These are phyloP conservation scores for Meyerozyma athensensis DNA, from an alignment of 1,139 yeast genomes.

Conservation along the genomic window DNA sequence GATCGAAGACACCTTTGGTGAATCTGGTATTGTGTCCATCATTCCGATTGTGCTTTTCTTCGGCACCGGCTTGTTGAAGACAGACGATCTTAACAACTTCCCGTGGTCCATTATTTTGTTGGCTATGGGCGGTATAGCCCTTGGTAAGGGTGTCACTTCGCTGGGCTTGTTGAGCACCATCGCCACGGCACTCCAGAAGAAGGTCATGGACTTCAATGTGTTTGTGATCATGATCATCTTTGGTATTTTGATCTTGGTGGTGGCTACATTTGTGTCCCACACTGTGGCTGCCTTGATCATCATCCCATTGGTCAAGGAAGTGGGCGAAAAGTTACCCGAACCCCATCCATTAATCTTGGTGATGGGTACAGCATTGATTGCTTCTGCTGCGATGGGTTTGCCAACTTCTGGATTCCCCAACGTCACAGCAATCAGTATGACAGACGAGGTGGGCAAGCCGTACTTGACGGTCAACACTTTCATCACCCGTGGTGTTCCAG, in stretches of 20 bases:
- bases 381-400: constrained; percentile 92
- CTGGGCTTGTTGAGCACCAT: constrained; percentile 80
- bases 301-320: constrained; percentile 81
- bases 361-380: constrained; percentile 78
- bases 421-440: constrained; percentile 89
- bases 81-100: constrained; percentile 87
- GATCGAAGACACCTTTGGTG: constrained; percentile 70
- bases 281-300: constrained; percentile 93
- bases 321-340: constrained; percentile 68
- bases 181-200: constrained; percentile 61
- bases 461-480: constrained; percentile 80
- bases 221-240: constrained; percentile 70
- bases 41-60: constrained; percentile 80
- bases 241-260: constrained; percentile 70
- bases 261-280: constrained; percentile 93
- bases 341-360: constrained; percentile 73
- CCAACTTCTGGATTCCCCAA: constrained; percentile 98
- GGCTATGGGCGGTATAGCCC: constrained; percentile 95
- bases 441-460: constrained; percentile 84
- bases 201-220: constrained; percentile 56
- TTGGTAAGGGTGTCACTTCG: constrained; percentile 87
- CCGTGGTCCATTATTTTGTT: constrained; percentile 90
- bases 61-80: constrained; percentile 78
- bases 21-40: constrained; percentile 83
- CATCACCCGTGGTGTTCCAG: constrained; percentile 83